phyloP scores from a whole-genome alignment of 371 early-diverging fungal genomes.

The Mucor racemosus region DNA sequence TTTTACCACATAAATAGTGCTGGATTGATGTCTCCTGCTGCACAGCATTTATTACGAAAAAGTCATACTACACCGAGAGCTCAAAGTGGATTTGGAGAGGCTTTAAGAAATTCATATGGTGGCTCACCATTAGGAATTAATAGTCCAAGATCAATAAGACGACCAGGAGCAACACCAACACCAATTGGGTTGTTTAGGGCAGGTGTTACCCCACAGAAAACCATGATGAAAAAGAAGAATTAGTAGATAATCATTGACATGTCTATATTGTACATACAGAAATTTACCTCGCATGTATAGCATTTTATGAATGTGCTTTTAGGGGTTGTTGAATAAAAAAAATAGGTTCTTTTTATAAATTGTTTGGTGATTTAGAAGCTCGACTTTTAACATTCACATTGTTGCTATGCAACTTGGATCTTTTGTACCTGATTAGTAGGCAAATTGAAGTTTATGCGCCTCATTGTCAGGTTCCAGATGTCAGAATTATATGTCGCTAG shows the following conservation, averaged over 20 bases:
- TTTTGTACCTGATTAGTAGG: no score
- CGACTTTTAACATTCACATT: no score
- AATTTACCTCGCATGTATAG: background rate
- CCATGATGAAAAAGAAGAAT: conserved; percentile 6
- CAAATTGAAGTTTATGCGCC: no score
- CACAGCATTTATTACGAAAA: conserved; percentile 45
- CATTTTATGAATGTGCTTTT: background rate
- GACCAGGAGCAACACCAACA: conserved; percentile 40
- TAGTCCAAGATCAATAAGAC: conserved; percentile 3
- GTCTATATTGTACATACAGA: background rate
- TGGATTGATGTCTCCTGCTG: conserved; percentile 52
- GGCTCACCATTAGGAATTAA: background rate
- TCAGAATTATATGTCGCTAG: no score
- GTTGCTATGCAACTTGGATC: no score
- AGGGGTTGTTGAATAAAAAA: no score
- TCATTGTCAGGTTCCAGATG: no score
- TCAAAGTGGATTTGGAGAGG: conserved; percentile 37
- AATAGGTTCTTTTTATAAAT: no score
- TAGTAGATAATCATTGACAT: background rate
- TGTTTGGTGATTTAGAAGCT: no score
- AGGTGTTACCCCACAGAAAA: conserved; percentile 37
- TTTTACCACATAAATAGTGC: conserved; percentile 14
- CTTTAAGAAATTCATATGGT: conserved; percentile 44
- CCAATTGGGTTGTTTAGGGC: conserved; percentile 47
- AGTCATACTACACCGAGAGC: conserved; percentile 28